These are phyloP conservation scores for Wickerhamiella lipophila DNA, from an alignment of 805 yeast genomes.

Conservation along the genomic window DNA sequence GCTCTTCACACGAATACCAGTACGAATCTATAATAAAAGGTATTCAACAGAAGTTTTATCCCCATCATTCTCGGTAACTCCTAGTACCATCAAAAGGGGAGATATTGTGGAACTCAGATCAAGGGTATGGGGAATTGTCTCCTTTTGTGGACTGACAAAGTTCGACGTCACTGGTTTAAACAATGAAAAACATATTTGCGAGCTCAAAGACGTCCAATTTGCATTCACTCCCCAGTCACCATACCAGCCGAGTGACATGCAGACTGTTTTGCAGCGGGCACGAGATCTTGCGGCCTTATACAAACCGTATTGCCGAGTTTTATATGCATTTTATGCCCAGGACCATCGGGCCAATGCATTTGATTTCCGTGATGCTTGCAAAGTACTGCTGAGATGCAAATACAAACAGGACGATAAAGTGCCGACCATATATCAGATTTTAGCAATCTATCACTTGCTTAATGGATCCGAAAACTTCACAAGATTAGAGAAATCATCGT, in stretches of 20 bases:
- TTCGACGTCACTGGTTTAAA: slow-evolving; percentile 16
- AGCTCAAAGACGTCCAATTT: slow-evolving; percentile 12
- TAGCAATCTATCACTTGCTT: slow-evolving; percentile 2
- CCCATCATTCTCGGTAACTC: slow-evolving; percentile 3
- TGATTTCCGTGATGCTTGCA: slow-evolving; percentile 3
- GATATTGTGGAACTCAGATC: slow-evolving; percentile 18
- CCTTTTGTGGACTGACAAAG: slow-evolving; percentile 14
- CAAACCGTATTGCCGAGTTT: neutral
- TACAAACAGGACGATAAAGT: neutral
- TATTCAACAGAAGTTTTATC: neutral
- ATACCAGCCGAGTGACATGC: neutral
- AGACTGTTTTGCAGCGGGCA: neutral
- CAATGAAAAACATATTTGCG: slow-evolving; percentile 10
- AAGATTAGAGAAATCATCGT: neutral
- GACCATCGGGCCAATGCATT: neutral
- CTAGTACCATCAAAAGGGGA: slow-evolving; percentile 15
- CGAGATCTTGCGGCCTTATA: neutral
- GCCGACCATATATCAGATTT: neutral
- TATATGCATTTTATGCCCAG: slow-evolving; percentile 2
- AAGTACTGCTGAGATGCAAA: neutral
- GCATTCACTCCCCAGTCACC: neutral
- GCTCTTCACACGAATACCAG: neutral
- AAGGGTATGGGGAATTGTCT: slow-evolving; percentile 17
- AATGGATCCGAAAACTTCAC: neutral
- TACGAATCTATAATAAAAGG: neutral